Evolutionary conservation across 768 basidiomycete genomes (phyloP), one percentile per base, ranked within the genome.

Genomic region (Mycena maculata): DNA sequence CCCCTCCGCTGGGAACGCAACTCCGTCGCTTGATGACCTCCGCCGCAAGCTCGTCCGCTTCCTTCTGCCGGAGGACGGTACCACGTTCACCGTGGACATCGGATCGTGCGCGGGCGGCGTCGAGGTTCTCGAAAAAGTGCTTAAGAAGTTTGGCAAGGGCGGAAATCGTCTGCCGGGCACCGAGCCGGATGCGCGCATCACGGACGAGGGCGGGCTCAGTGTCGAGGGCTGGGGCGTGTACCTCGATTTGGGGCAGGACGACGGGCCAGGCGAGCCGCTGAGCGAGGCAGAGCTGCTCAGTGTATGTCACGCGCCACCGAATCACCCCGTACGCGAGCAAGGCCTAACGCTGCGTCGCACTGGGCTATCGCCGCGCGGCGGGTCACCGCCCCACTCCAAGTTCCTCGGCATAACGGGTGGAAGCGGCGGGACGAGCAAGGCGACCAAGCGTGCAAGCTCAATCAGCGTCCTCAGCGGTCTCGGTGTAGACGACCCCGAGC

Each of bases 391-490:
- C 23, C 73, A 77, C 41, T 60, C 63, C 33, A 77, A 71, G 30
- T 71, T 73, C 31, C 73, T 76, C 18, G 58, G n/a, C n/a, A n/a
- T n/a, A n/a, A n/a, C n/a, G n/a, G n/a, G n/a, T n/a, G n/a, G n/a
- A n/a, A n/a, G 45, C 39, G 63, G 74, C 22, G 71, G 66, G 11
- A 63, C 71, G 33, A 76, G 71, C 68, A 87, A 87, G 75, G 88
- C 87, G 68, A 88, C 90, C 72, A 96, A 98, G 72, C 92, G 98
- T 23, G 98, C 98, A 1, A 97, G 95, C 74, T 93, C 95, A 0
- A 89, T 98, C 76, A 97, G 95, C 77, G 88, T 99, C 68, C 90
- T 99, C 75, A 96, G 93, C 58, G 95, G 95, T 0, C 87, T 99
- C 11, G 96, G 97, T 27, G 95, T 96, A 1, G 87, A 84, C n/a